These are phyloP conservation scores for Escallonia herrerae DNA, from an alignment of 129 eudicot species.

Conservation along the genomic window DNA sequence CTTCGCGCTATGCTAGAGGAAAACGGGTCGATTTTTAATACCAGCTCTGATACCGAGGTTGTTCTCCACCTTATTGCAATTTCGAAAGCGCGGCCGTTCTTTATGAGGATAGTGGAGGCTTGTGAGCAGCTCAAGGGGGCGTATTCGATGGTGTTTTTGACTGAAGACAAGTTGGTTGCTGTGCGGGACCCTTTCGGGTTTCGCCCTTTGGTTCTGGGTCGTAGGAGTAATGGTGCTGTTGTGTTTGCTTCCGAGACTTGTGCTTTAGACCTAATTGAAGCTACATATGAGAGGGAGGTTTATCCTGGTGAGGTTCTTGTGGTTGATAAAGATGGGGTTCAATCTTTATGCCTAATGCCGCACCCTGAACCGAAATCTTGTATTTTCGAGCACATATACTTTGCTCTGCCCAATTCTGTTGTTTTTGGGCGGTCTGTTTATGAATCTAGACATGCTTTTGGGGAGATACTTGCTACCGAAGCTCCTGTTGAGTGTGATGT, in stretches of 20 bases:
- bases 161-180: conserved; percentile 63
- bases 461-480: conserved; percentile 56
- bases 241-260: conserved; percentile 75
- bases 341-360: conserved; percentile 45
- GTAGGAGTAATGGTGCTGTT: conserved; percentile 61
- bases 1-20: conserved; percentile 36
- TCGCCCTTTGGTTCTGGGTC: conserved; percentile 66
- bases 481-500: conserved; percentile 73
- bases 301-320: conserved; percentile 61
- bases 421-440: conserved; percentile 74
- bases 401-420: conserved; percentile 56
- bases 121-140: conserved; percentile 61
- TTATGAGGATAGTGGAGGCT: conserved; percentile 54
- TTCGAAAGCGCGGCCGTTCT: conserved; percentile 44
- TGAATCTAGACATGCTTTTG: conserved; percentile 42
- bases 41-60: conserved; percentile 56
- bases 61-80: conserved; percentile 56
- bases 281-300: conserved; percentile 60
- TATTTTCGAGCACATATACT: conserved; percentile 67
- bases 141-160: conserved; percentile 60
- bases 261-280: conserved; percentile 62
- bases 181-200: conserved; percentile 65
- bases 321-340: conserved; percentile 56
- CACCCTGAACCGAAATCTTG: conserved; percentile 62
- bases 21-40: conserved; percentile 54